Base-by-base conservation (phyloP, 495 filamentous ascomycete species). In the Daldinia concentrica region DNA sequence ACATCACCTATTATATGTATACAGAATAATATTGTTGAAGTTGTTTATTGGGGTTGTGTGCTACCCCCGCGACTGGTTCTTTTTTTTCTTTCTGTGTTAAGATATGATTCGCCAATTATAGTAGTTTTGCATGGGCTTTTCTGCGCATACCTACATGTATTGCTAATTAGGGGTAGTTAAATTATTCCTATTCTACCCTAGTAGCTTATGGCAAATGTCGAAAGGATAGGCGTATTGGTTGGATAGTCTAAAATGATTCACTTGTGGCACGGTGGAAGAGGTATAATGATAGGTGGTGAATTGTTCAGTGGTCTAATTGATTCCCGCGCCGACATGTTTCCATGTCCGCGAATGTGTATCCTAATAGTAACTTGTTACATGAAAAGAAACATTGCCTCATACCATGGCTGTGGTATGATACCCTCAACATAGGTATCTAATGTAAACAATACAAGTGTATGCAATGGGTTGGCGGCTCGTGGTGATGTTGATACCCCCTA, bases 381-480 rank as follows among this genome's bases (percentile, higher is more conserved):
- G 19, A 14, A 11, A 12, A 48, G 8, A 48, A 48, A 24, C 3
- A 22, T 4, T 48, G 19, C 43, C 7, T 9, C 19, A 36, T 36
- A 36, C 34, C 4, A 48, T 48, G 11, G 9, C 43, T 48, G 24
- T 48, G 19, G 5, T 3, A 48, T 24, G 43, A 22, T 48, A 12
- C 43, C 19, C 19, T 22, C 19, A 24, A 12, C 7, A 12, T 48
- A 22, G 43, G 34, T 36, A 36, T 1, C 17, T 48, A 17, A 48
- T 48, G 19, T 22, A 54, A 54, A 29, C 14, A 54, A 54, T 54
- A 30, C 50, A 54, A 34, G 30, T 52, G 56, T 59, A 15, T 48
- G 41, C 45, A 30, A 50, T 43, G 43, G 32, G 8, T 36, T 24
- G 43, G n/a, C 29, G 24, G 29, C 17, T 59, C 15, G 17, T 15